Base-by-base conservation (phyloP, 75 land plant species). In the Larix kaempferi region DNA sequence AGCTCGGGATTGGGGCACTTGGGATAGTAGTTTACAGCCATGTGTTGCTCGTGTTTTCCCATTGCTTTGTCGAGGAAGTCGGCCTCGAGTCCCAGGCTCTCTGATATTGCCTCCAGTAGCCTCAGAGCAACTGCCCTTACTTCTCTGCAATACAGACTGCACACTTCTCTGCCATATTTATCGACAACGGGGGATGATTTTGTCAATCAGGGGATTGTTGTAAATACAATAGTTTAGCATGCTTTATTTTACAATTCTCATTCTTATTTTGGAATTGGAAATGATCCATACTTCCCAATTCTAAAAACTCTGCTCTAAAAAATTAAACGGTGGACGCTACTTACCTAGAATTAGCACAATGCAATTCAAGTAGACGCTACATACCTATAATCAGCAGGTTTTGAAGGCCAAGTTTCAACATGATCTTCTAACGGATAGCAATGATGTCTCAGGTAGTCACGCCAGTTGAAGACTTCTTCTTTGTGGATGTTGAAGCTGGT, bases 1-100 rank as follows among this genome's bases (percentile, higher is more conserved):
- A 90, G 84, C 57, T 86, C 90, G 44, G 94, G 94, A 58, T 92
- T 83, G 6, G 92, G 94, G 74, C 94, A 90, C 21, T 86, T 83
- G 14, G 94, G 94, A 59, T 92, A 92, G 80, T 84, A 90, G 76
- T 92, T 92, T 52, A 90, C 17, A 1, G 84, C 86, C 90, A 90
- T 88, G 73, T 88, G 89, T 33, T 88, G 88, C 6, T 80, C 87
- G 25, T 89, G 86, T n/a, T 79, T 80, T 14, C 93, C 86, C 21
- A 89, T 5, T 4, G 85, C 80, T 33, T 82, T 82, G 44, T 71
- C 77, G 25, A 89, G 77, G 77, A 80, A 73, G 22, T 89, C 77
- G 17, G 41, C 73, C 6, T 84, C 80, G 12, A 91, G 63, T 3
- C 93, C 93, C 58, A 89, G 73, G 78, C 91, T 87, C 79, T 89